Conservation (phyloP, 2,329 filamentous ascomycete genomes). For the Arthrobotrys entomopaga region DNA sequence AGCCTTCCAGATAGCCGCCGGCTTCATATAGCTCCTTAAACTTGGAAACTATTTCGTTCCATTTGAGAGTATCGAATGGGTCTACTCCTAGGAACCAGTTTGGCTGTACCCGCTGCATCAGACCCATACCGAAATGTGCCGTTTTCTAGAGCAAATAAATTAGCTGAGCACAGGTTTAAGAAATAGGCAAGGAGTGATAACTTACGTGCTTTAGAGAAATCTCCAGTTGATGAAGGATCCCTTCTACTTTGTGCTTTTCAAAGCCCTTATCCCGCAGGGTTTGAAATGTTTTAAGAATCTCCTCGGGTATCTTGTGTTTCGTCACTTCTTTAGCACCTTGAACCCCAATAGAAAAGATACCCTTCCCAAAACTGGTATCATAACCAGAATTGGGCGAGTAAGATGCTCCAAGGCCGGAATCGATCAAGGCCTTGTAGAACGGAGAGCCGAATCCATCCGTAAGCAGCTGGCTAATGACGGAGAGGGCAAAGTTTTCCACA, state of each 20-base stretch:
- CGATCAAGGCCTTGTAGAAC: conserved; percentile 86
- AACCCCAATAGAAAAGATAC: conserved; percentile 88
- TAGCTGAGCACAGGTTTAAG: conserved; percentile 20
- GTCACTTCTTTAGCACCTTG: conserved; percentile 87
- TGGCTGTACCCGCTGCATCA: conserved; percentile 87
- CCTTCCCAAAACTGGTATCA: conserved; percentile 78
- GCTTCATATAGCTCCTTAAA: conserved; percentile 82
- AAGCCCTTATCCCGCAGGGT: conserved; percentile 81
- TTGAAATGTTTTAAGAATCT: conserved; percentile 76
- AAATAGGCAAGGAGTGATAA: not conserved
- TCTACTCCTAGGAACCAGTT: conserved; percentile 96
- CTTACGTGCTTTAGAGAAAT: conserved; percentile 75
- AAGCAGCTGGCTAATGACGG: conserved; percentile 82
- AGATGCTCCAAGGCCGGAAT: conserved; percentile 87
- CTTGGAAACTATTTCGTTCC: conserved; percentile 85
- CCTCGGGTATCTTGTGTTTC: conserved; percentile 78
- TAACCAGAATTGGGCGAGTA: conserved; percentile 96
- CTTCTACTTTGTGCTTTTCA: conserved; percentile 88
- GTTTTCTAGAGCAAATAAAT: conserved; percentile 77
- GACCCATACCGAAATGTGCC: conserved; percentile 88
- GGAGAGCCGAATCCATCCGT: conserved; percentile 97
- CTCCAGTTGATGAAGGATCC: conserved; percentile 91
- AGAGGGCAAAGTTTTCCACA: conserved; percentile 86
- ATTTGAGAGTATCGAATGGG: conserved; percentile 88
- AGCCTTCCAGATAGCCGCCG: conserved; percentile 81